Conservation (phyloP, 306 rosid species). For the Trifolium fragiferum region DNA sequence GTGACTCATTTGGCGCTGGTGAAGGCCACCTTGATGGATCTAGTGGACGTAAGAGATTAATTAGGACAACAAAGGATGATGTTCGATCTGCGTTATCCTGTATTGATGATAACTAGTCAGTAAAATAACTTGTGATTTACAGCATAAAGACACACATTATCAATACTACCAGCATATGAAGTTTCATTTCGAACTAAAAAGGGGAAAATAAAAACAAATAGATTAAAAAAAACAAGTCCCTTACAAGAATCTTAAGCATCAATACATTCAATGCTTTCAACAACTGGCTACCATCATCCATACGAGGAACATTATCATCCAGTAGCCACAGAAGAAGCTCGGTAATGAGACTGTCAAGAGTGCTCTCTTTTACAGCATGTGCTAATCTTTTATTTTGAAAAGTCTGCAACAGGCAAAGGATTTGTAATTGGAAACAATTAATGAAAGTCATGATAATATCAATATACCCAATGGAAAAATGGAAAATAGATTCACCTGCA, state of each 20-base stretch:
- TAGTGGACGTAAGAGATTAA: slow-evolving; percentile 85
- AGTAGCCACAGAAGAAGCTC: slow-evolving; percentile 99
- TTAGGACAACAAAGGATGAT: slow-evolving; percentile 92
- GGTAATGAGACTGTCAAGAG: slow-evolving; percentile 92
- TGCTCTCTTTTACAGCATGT: slow-evolving; percentile 87
- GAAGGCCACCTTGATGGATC: slow-evolving; percentile 99
- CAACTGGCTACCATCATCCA: slow-evolving; percentile 99
- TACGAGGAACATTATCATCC: slow-evolving; percentile 98
- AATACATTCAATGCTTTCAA: slow-evolving; percentile 94
- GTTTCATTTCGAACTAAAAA: not conserved
- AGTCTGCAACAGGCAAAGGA: slow-evolving; percentile 58
- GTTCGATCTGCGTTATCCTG: slow-evolving; percentile 99
- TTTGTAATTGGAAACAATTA: slow-evolving; percentile 23
- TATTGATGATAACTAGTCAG: slow-evolving; percentile 38
- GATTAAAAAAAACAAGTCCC: slow-evolving; percentile 27
- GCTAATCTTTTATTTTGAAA: slow-evolving; percentile 96
- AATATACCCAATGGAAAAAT: slow-evolving; percentile 4
- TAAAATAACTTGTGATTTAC: slow-evolving; percentile 20
- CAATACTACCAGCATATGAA: not conserved
- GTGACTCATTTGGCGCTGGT: slow-evolving; percentile 80
- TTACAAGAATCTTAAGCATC: slow-evolving; percentile 98
- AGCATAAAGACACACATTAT: slow-evolving; percentile 2
- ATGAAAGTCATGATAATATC: slow-evolving; percentile 8
- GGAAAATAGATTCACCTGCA: slow-evolving; percentile 70
- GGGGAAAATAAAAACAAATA: not conserved